Evolutionary conservation across 2,329 filamentous ascomycete species (phyloP), one percentile per base, ranked within the genome.

Genomic region (Clonostachys rosea): DNA sequence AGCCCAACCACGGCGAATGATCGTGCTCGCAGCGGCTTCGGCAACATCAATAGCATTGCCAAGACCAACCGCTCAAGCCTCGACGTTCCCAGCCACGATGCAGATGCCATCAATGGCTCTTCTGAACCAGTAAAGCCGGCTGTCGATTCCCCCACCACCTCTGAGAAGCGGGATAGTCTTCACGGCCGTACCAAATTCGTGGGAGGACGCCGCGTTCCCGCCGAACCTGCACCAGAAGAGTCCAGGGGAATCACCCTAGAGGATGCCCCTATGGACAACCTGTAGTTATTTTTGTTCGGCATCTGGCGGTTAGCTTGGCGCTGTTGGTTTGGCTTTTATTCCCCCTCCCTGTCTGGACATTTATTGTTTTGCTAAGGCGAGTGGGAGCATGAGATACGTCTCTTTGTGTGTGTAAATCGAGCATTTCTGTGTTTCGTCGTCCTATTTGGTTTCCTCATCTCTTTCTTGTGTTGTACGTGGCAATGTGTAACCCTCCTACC

Each of bases 11-110:
- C 74, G 48, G 73, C 69, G 50, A 73, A 63, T 48, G 80, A 75
- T 58, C 69, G 74, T 45, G 73, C 77, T 64, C 73, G 76, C 17
- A 61, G 61, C 54, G 75, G 72, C 59, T 57, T 81, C 46, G 73
- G 73, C 45, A 75, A 77, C 39, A 67, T 80, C 16, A 70, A 73
- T 45, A 74, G 77, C 37, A 59, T 73, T 13, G 20, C 47, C 24
- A 37, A 30, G n/a, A 33, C 44, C 49, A 83, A 83, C 65, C 75
- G 86, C 53, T 72, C 83, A 42, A 94, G 89, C 59, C 78, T 96
- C 3, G 90, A 95, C 57, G 91, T 96, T 4, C 91, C 91, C 4
- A 79, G 80, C 43, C 24, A 30, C 24, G 36, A 39, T n/a, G 78
- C 71, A 50, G 74, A 78, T 39, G 69, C 73, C 30, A 60, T 49